Base-by-base conservation (phyloP, 176 grass and related monocot species). In the Areca catechu region DNA sequence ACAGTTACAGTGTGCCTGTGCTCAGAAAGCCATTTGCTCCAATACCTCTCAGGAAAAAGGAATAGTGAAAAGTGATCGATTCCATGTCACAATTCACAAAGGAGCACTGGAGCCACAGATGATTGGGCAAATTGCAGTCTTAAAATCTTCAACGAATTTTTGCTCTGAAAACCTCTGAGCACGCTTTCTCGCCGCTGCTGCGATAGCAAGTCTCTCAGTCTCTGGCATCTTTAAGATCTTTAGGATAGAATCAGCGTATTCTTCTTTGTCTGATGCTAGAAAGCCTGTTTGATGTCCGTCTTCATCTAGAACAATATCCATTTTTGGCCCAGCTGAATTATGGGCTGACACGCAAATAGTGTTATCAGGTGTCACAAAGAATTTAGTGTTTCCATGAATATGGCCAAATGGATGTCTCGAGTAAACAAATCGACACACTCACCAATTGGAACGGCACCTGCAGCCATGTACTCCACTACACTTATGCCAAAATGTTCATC, bases 401-500 rank as follows among this genome's bases (percentile, higher is more conserved):
- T 12, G 10, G 34, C 14, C 34, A 43, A 43, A 43, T 43, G 34
- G 34, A 14, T 43, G 34, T 43, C 2, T 12, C 34, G 20, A 7
- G 12, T 10, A 21, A 53, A 22, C 4, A 3, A 22, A 65, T 34
- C 61, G 34, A 67, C 51, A 21, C 17, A 63, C 67, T 72, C 51
- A 98, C 88, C 93, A 54, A 98, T 92, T 27, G 93, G 93, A 76
- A 98, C 85, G 65, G 88, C 86, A 51, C 81, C 93, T 49, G 93
- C 93, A 63, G 88, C 88, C 93, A 92, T 98, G 67, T 92, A 98
- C 69, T 92, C 93, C 21, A 98, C 93, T 18, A 98, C 84, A 65
- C 84, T 85, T 69, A 98, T 92, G 60, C 87, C 87, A 65, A 98
- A 89, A 80, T 98, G 88, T 56, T 98, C 93, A 76, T 98, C 93